phyloP scores from a whole-genome alignment of 1,284 basidiomycete species.

The Crepidotus sp. region DNA sequence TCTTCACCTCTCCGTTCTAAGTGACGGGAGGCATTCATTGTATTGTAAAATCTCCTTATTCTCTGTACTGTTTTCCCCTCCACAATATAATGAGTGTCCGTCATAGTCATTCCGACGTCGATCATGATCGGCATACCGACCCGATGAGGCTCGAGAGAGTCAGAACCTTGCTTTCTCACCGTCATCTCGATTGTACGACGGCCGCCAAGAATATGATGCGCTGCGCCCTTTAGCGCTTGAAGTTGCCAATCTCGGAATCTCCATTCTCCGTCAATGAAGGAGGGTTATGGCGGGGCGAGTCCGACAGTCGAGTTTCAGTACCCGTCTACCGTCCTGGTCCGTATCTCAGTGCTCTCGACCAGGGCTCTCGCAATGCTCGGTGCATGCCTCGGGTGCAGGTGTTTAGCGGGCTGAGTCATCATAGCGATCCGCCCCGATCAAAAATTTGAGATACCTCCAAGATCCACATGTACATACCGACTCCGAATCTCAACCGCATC shows the following conservation, averaged over 20 bases:
- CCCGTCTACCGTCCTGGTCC: too few species aligned
- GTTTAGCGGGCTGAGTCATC: too few species aligned
- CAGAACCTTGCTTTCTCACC: neutral
- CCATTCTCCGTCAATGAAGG: too few species aligned
- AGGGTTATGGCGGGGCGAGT: too few species aligned
- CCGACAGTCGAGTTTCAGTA: too few species aligned
- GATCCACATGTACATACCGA: neutral
- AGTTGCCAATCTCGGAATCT: too few species aligned
- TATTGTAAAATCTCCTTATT: neutral
- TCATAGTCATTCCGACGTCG: neutral
- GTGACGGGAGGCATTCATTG: neutral
- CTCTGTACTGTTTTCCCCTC: neutral
- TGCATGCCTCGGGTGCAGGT: too few species aligned
- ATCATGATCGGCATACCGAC: neutral
- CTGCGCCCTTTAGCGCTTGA: too few species aligned
- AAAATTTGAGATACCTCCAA: conserved; percentile 3
- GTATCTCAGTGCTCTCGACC: too few species aligned
- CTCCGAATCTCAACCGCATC: neutral
- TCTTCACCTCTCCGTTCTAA: conserved; percentile 18
- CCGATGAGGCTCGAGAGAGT: neutral
- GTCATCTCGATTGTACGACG: neutral
- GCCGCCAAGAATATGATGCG: too few species aligned
- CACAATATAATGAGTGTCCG: neutral
- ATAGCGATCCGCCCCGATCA: conserved; percentile 1
- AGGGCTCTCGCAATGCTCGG: too few species aligned